phyloP scores from a whole-genome alignment of 495 filamentous ascomycete genomes.

The Thermochaetoides thermophila region DNA sequence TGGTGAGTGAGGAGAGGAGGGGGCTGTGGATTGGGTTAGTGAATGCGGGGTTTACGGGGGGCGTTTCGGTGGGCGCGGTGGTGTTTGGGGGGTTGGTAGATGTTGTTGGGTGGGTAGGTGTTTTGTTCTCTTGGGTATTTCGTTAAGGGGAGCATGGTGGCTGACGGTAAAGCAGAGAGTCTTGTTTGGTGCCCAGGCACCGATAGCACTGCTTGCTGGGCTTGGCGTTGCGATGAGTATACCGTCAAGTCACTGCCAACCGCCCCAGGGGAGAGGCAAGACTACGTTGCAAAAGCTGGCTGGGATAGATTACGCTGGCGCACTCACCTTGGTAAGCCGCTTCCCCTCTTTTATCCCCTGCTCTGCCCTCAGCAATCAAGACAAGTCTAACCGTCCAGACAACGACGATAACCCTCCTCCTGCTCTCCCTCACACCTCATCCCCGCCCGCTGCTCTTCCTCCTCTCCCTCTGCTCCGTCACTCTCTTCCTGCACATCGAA shows the following conservation, averaged over 20 bases:
- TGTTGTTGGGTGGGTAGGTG: conserved; percentile 51
- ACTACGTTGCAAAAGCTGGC: conserved; percentile 35
- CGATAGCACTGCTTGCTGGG: conserved; percentile 40
- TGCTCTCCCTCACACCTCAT: conserved; percentile 46
- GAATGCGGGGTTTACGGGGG: conserved; percentile 46
- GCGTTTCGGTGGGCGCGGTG: conserved; percentile 55
- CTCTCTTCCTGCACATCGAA: conserved; percentile 48
- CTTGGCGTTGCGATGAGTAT: conserved; percentile 44
- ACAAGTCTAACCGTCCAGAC: not conserved
- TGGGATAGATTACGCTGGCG: conserved; percentile 54
- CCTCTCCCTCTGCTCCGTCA: conserved; percentile 37
- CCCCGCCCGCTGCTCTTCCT: conserved; percentile 41
- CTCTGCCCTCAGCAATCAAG: not conserved
- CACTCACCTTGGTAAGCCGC: conserved; percentile 39
- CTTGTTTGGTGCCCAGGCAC: conserved; percentile 54
- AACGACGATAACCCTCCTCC: conserved; percentile 39
- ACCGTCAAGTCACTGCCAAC: conserved; percentile 27
- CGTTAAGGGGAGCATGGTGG: too few species aligned
- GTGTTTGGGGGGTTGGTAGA: conserved; percentile 49
- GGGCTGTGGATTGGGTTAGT: conserved; percentile 57
- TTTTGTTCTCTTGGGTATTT: not conserved
- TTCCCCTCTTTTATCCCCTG: not conserved
- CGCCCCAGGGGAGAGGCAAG: conserved; percentile 10
- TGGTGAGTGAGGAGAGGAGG: conserved; percentile 45
- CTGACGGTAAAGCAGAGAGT: conserved; percentile 33